Evolutionary conservation across 495 filamentous ascomycete genomes (phyloP).

Genomic region (Alectoria sarmentosa): DNA sequence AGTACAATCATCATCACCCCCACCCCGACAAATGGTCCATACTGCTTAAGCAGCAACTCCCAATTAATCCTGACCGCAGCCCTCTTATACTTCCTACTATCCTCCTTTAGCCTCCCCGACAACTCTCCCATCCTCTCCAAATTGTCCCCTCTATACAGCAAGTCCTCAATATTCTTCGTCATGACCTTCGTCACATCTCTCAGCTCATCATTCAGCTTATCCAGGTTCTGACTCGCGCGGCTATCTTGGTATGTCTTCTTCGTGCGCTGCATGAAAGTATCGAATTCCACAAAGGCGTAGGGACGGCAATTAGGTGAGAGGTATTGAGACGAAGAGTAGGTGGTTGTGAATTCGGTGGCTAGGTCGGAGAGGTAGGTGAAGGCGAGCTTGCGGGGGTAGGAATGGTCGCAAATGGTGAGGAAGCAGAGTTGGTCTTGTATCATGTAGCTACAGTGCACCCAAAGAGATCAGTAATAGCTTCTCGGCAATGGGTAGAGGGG

Average conservation of each 20-base stretch:
- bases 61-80: conserved; percentile 97
- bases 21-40: conserved; percentile 77
- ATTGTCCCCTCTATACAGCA: conserved; percentile 90
- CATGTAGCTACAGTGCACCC: conserved; percentile 58
- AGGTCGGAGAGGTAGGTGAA: conserved; percentile 98
- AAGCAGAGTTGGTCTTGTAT: conserved; percentile 79
- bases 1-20: conserved; percentile 76
- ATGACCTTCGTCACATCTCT: conserved; percentile 98
- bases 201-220: conserved; percentile 89
- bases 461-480: conserved; percentile 1
- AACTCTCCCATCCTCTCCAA: conserved; percentile 97
- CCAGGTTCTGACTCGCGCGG: conserved; percentile 78
- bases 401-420: conserved; percentile 83
- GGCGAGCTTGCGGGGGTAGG: conserved; percentile 95
- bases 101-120: conserved; percentile 75
- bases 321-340: conserved; percentile 67
- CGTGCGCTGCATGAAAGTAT: conserved; percentile 90
- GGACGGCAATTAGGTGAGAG: conserved; percentile 69
- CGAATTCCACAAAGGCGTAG: conserved; percentile 96
- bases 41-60: conserved; percentile 95
- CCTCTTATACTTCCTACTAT: conserved; percentile 86
- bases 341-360: conserved; percentile 80
- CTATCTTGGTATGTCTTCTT: conserved; percentile 93
- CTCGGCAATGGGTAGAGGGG: background rate
- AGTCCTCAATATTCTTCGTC: conserved; percentile 99